These are phyloP conservation scores for Hypomontagnella monticulosa DNA, from an alignment of 495 filamentous ascomycete species.

Conservation along the genomic window DNA sequence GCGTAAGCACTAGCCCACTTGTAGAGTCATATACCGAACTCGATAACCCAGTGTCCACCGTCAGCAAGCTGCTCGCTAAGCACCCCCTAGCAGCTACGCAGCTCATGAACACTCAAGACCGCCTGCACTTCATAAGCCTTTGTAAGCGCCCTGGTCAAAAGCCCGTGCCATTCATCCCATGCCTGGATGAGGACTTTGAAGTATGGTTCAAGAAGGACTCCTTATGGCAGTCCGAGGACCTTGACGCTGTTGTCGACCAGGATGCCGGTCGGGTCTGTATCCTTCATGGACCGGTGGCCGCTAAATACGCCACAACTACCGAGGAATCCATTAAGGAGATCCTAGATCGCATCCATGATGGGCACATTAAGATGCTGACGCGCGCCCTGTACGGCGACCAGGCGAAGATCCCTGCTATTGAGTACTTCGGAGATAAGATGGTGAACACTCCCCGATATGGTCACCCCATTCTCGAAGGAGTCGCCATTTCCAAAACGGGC, in stretches of 20 bases:
- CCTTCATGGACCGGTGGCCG: conserved; percentile 84
- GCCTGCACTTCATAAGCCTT: conserved; percentile 82
- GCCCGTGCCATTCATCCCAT: conserved; percentile 84
- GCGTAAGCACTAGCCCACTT: conserved; percentile 65
- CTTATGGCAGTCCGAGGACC: conserved; percentile 88
- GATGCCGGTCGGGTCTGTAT: conserved; percentile 87
- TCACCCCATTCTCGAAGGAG: conserved; percentile 69
- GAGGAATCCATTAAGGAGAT: conserved; percentile 86
- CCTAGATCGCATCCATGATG: conserved; percentile 77
- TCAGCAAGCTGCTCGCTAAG: conserved; percentile 69
- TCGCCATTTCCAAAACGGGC: conserved; percentile 71
- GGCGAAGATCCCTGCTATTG: conserved; percentile 72
- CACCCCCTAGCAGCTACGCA: conserved; percentile 77
- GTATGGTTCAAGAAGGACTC: conserved; percentile 96
- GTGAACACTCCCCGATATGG: conserved; percentile 52
- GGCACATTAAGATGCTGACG: conserved; percentile 74
- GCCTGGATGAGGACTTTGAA: conserved; percentile 85
- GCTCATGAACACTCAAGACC: conserved; percentile 86
- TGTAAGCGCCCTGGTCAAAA: conserved; percentile 85
- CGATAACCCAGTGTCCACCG: conserved; percentile 70
- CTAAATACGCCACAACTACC: conserved; percentile 75
- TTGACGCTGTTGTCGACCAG: conserved; percentile 84
- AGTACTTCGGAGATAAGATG: conserved; percentile 83
- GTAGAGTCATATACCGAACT: conserved; percentile 77
- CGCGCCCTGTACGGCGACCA: conserved; percentile 76